Evolutionary conservation across 495 filamentous ascomycete species (phyloP), one percentile per base, ranked within the genome.

Genomic region (Podospora sp.): DNA sequence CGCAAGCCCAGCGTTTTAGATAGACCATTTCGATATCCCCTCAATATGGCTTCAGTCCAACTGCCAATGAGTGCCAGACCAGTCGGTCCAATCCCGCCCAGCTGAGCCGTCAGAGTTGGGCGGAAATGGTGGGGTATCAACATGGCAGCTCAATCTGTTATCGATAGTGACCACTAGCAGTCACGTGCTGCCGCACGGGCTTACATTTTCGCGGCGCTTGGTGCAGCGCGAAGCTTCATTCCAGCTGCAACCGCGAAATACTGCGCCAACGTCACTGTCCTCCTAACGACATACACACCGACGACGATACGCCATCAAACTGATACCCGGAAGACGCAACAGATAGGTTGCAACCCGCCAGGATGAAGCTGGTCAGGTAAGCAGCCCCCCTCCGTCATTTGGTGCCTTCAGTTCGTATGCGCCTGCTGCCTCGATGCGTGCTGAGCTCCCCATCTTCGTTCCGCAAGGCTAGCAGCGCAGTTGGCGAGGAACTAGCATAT

Each of bases 341-440:
- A 36, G 26, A 61, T 24, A 33, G 16, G n/a, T 29, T 5, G 29
- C 20, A 73, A 72, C 60, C 69, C 60, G 75, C 60, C 84, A 92
- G 74, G 70, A 98, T 98, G 94, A 98, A 98, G 91, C 91, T 98
- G 81, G 94, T 98, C 79, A 91, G 94, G 94, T 97, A 16, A 59
- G 56, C 56, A 89, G 84, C 88, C 81, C 67, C 40, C 33, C 46
- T n/a, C 33, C n/a, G 24, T 21, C 27, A 21, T 26, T 20, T 27
- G 8, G 6, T 6, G 0, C 18, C 35, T 7, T 40, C 61, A 11
- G 20, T 36, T 21, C 26, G 0, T 22, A 33, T 63, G 62, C 49
- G 62, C 26, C 24, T 26, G 35, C 24, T 57, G 14, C 53, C 33
- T n/a, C 24, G 60, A 70, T 60, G 68, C 65, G 63, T 77, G 72